A percentile compares a stretch with the other conserved stretches of the same genome.
phyloP scores from a whole-genome alignment of 2,329 filamentous ascomycete species.

The Neophaeococcomyces mojaviensis region DNA sequence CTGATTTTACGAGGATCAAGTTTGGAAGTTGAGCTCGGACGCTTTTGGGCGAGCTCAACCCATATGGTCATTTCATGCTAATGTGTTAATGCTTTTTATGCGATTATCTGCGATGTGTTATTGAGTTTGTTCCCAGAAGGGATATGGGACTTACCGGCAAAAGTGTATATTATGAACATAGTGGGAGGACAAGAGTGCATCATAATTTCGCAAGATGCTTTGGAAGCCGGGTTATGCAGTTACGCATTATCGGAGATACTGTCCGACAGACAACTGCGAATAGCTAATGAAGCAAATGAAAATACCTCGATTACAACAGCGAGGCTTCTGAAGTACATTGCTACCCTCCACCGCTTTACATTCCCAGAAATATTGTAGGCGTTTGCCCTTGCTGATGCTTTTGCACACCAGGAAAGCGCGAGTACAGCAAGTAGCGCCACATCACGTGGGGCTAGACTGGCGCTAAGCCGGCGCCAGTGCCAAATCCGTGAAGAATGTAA shows the following conservation, averaged over 20 bases:
- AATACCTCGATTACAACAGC: not conserved
- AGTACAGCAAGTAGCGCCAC: no score
- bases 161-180: slow-evolving; percentile 3
- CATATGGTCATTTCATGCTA: not conserved
- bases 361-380: no score
- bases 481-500: slow-evolving; percentile 2
- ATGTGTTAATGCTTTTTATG: slow-evolving; percentile 2
- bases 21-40: not conserved
- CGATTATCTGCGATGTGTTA: not conserved
- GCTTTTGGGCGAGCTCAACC: not conserved
- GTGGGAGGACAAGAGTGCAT: not conserved
- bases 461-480: not conserved
- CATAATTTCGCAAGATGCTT: not conserved
- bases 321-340: not conserved
- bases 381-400: no score
- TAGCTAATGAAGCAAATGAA: slow-evolving; percentile 7
- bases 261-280: not conserved
- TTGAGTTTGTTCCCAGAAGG: not conserved
- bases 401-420: no score
- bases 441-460: no score
- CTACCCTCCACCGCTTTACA: slow-evolving; percentile 1
- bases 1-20: slow-evolving; percentile 15
- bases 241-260: slow-evolving; percentile 4
- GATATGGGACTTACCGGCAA: not conserved
- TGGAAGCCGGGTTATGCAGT: not conserved